Percentiles rank a stretch among this genome's conserved stretches.
These are phyloP conservation scores for Eucalyptus erythrocorys DNA, from an alignment of 345 rosid genomes.

Conservation along the genomic window DNA sequence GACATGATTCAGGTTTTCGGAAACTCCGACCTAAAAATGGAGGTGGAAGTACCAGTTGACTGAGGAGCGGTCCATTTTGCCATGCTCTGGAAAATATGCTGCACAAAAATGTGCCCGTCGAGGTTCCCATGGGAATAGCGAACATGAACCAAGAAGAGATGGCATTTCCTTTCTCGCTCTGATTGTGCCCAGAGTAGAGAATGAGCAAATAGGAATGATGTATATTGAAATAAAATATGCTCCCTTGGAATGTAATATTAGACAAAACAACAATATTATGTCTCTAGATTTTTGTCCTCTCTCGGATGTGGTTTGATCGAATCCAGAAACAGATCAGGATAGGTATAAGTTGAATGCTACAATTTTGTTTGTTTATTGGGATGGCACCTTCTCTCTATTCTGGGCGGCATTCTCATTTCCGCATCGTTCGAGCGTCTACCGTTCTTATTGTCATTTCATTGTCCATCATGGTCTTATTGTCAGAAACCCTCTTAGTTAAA, in stretches of 20 bases:
- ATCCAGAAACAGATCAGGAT: neutral
- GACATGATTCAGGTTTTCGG: slow-evolving; percentile 27
- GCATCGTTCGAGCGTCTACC: neutral
- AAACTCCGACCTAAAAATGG: slow-evolving; percentile 35
- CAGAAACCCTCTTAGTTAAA: neutral
- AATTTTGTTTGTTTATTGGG: neutral
- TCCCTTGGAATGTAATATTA: neutral
- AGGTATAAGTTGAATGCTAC: neutral
- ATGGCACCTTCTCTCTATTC: neutral
- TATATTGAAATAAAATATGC: neutral
- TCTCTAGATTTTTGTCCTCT: neutral
- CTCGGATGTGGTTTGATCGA: neutral
- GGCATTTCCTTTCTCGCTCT: neutral
- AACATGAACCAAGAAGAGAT: neutral
- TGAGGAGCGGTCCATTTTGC: neutral
- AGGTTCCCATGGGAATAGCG: neutral
- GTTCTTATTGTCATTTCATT: neutral
- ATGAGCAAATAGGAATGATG: neutral
- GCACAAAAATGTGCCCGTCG: neutral
- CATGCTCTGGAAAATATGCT: neutral
- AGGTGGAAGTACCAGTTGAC: slow-evolving; percentile 56
- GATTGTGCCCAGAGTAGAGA: neutral
- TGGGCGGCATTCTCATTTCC: neutral
- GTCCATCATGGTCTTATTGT: neutral
- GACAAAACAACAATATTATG: neutral